Conservation (phyloP, 129 eudicot genomes). For the Ambrosia trifida region DNA sequence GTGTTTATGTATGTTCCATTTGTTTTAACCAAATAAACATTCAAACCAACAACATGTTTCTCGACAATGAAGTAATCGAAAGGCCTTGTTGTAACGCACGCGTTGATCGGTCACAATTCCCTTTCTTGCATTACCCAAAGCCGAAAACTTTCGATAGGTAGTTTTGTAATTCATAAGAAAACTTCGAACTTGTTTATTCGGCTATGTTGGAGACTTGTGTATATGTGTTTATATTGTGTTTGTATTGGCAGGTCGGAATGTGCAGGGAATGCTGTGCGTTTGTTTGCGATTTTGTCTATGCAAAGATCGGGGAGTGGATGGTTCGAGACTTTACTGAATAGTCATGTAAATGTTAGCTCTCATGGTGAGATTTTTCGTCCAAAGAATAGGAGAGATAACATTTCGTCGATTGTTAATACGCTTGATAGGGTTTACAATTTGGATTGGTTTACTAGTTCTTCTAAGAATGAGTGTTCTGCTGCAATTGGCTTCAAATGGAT, state of each 20-base stretch:
- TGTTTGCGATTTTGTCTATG: constrained; percentile 77
- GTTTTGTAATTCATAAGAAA: background rate
- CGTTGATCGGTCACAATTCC: constrained; percentile 40
- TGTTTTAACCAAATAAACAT: constrained; percentile 43
- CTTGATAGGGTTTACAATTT: constrained; percentile 80
- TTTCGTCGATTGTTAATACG: constrained; percentile 56
- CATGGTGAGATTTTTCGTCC: constrained; percentile 86
- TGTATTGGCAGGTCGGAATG: constrained; percentile 36
- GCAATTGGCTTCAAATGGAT: constrained; percentile 99
- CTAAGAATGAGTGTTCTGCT: constrained; percentile 82
- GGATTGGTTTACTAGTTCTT: constrained; percentile 88
- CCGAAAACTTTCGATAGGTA: constrained; percentile 75
- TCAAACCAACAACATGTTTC: constrained; percentile 20
- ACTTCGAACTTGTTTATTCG: no score
- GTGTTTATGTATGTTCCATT: constrained; percentile 56
- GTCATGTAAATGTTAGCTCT: constrained; percentile 81
- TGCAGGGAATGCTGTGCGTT: constrained; percentile 59
- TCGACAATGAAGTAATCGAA: constrained; percentile 36
- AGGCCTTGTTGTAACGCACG: constrained; percentile 32
- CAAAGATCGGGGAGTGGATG: constrained; percentile 99
- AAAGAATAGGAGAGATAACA: constrained; percentile 61
- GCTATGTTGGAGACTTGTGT: no score
- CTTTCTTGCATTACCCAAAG: constrained; percentile 69
- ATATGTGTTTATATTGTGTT: no score
- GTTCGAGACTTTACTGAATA: constrained; percentile 88